Evolutionary conservation across 208 protist species (phyloP), one percentile per base, ranked within the genome.

Genomic region (Leishmania mexicana): DNA sequence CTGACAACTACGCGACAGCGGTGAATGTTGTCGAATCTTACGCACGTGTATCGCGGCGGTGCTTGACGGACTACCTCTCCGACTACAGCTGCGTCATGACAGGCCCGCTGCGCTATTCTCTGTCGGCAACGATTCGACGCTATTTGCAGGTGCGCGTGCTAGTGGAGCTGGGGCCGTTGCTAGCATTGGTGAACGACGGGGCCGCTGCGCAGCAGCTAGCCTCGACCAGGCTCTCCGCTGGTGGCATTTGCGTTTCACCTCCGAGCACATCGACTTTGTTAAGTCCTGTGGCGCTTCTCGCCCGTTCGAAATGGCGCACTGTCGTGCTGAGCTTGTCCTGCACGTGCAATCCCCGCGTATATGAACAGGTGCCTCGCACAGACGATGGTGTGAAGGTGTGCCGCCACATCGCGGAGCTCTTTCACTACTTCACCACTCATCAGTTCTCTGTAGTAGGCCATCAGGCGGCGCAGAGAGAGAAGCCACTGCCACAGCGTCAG

Each of bases 401-500:
- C 77, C 91, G 93, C 51, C 93, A 96, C 73, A 35, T 95, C 2
- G 92, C 92, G n/a, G 80, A 96, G 84, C 79, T 95, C 38, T 80
- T 92, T 53, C 91, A 92, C 83, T 94, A 86, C 85, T 94, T 94
- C 81, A 49, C 90, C 17, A 81, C 82, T 38, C 83, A 82, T 17
- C 87, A 93, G 68, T 78, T 86, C 24, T 57, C 68, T 62, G 76
- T 83, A 28, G 70, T 85, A 13, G 58, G 57, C n/a, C 35, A 28
- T 58, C 54, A 35, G 75, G 38, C 40, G 8, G n/a, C 8, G 57
- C 53, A 8, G 24, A n/a, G 47, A 19, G 79, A 45, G 13, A 35
- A 31, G 21, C 70, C 54, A 28, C n/a, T 42, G 51, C 51, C 15
- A 31, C 68, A 75, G 47, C 49, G 40, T 40, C 60, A 58, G 38